A percentile compares a stretch with the other conserved stretches of the same genome.
phyloP scores from a whole-genome alignment of 371 early-diverging fungal genomes.

The Caulochytrium protostelioides region DNA sequence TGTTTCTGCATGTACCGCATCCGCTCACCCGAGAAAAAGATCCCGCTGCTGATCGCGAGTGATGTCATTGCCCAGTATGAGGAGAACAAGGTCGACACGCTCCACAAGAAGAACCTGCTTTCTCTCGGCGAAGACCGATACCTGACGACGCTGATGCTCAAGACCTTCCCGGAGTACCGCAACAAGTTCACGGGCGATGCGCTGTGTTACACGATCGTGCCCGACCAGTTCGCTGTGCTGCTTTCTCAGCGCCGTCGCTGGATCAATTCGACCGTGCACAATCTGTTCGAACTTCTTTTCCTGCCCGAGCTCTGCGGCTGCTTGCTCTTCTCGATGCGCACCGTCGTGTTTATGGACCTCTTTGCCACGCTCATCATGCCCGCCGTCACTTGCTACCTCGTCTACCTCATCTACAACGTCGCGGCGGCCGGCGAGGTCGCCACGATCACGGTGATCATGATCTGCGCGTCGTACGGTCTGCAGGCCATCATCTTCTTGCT shows the following conservation, averaged over 20 bases:
- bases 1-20: constrained; percentile 55
- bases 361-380: constrained; percentile 31
- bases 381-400: constrained; percentile 24
- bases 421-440: constrained; percentile 20
- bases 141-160: constrained; percentile 84
- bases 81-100: constrained; percentile 74
- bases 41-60: constrained; percentile 68
- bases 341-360: constrained; percentile 52
- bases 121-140: constrained; percentile 39
- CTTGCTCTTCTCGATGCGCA: constrained; percentile 40
- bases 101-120: constrained; percentile 80
- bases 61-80: constrained; percentile 73
- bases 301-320: constrained; percentile 29
- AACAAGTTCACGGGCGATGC: constrained; percentile 83
- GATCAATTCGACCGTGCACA: constrained; percentile 96
- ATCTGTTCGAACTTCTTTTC: constrained; percentile 35
- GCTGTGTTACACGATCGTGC: constrained; percentile 74
- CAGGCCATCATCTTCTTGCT: constrained; percentile 68
- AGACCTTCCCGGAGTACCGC: constrained; percentile 81
- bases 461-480: constrained; percentile 47
- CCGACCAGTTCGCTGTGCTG: constrained; percentile 66
- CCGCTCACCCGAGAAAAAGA: constrained; percentile 35
- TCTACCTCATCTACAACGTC: constrained; percentile 37
- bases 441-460: constrained; percentile 35
- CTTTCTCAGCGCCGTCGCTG: constrained; percentile 81